These are phyloP conservation scores for Backusella morwellensis DNA, from an alignment of 192 early-diverging fungal species.

Conservation along the genomic window DNA sequence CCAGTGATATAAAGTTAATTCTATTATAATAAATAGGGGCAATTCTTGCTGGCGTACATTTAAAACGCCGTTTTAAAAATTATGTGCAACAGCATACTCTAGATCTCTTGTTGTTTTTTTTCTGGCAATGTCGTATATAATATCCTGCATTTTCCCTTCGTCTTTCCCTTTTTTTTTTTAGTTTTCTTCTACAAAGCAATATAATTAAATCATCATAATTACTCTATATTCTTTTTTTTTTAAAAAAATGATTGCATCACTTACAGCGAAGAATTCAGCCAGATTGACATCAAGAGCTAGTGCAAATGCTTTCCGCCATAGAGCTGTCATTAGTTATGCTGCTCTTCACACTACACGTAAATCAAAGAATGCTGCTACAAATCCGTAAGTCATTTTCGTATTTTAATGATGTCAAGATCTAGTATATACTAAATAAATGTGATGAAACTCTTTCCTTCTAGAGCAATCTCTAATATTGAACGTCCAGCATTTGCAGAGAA, in stretches of 20 bases:
- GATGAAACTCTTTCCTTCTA: background rate
- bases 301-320: background rate
- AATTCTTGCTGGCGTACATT: background rate
- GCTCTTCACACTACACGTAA: slow-evolving; percentile 8
- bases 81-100: background rate
- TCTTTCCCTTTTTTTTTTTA: background rate
- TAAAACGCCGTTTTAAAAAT: background rate
- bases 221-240: background rate
- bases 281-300: background rate
- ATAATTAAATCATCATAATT: background rate
- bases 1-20: background rate
- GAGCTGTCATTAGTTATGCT: background rate
- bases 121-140: background rate
- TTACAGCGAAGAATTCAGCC: slow-evolving; percentile 2
- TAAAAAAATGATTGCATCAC: slow-evolving; percentile 16
- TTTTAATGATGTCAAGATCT: background rate
- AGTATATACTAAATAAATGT: background rate
- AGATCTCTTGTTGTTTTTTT: slow-evolving; percentile 20
- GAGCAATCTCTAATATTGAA: slow-evolving; percentile 1
- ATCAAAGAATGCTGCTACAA: background rate
- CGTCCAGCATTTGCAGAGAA: background rate
- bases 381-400: background rate
- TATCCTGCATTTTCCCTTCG: background rate
- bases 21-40: background rate
- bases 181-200: background rate